Evolutionary conservation across 768 basidiomycete genomes (phyloP), one percentile per base, ranked within the genome.

Genomic region (Daedalea quercina): DNA sequence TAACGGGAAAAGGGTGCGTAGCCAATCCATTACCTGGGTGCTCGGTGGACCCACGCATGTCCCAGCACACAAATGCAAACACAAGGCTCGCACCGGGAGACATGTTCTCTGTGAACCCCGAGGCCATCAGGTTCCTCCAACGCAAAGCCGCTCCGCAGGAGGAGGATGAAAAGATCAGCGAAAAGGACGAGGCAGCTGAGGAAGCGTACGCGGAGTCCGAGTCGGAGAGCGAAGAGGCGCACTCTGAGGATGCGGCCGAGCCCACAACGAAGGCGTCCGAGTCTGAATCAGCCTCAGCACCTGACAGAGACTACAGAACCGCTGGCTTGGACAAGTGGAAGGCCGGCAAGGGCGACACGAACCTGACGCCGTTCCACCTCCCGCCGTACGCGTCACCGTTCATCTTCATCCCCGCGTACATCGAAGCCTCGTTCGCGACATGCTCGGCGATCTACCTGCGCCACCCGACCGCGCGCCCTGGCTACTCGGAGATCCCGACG

Each of bases 381-480:
- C 96, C 96, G 0, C 73, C 79, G 33, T 96, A 84, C 63, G 89
- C 94, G 11, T 80, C 91, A 0, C 94, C 96, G 0, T 90, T 87
- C 76, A 76, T 97, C 37, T 98, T 96, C 76, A 80, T 98, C 57
- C 96, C 96, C 3, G 84, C 91, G 0, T 94, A 93, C 67, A 78
- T 93, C 49, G 90, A 94, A 60, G 80, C 84, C 12, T 88, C 85
- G 52, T 97, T 89, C 75, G 64, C 78, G 44, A 92, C 93, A 9
- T 97, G 95, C 68, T 91, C 94, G 1, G 86, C 85, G 13, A 75
- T 97, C 48, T 98, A 95, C 66, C 81, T 98, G 28, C 89, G 96
- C 34, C 93, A 98, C 63, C 96, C 96, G 8, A 96, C 94, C 0
- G 96, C 95, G 0, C 82, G 93, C n/a, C 91, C 94, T 0, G 90